Evolutionary conservation across 2,329 filamentous ascomycete genomes (phyloP), one percentile per base, ranked within the genome.

Genomic region (Exophiala sideris): DNA sequence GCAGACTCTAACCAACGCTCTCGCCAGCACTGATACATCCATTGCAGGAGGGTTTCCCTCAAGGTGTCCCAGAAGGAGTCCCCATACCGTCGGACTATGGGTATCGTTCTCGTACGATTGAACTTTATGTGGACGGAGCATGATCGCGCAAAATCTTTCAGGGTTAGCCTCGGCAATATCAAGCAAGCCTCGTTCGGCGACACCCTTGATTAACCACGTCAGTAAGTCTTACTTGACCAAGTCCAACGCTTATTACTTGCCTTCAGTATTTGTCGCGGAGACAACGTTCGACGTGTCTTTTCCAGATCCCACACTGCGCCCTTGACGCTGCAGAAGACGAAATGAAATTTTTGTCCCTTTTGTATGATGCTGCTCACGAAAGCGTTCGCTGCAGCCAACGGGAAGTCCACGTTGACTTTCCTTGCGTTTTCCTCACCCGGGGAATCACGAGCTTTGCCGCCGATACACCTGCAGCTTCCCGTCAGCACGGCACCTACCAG

Each of bases 231-330:
- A 3, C n/a, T 7, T 7, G 14, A 12, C 16, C 10, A 8, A n/a
- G 8, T 3, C 14, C 9, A n/a, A 14, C n/a, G n/a, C n/a, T n/a
- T n/a, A n/a, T n/a, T n/a, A n/a, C n/a, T n/a, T n/a, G n/a, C n/a
- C n/a, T n/a, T n/a, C n/a, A n/a, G n/a, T n/a, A n/a, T n/a, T n/a
- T n/a, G n/a, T n/a, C n/a, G n/a, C n/a, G n/a, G n/a, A n/a, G n/a
- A n/a, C n/a, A n/a, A n/a, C n/a, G n/a, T n/a, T n/a, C n/a, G n/a
- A n/a, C 39, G 18, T 16, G 45, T 40, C 32, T 42, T 18, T 47
- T 47, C 51, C 8, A 55, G 52, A 24, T 52, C 48, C 41, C 52
- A 50, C 18, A 46, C 52, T 18, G 48, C 52, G 4, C 52, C 52
- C 3, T 35, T 40, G 24, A 29, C 48, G 35, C 52, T 56, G 21